Base-by-base conservation (phyloP, 1,284 basidiomycete species). In the Cryptococcus sp. region DNA sequence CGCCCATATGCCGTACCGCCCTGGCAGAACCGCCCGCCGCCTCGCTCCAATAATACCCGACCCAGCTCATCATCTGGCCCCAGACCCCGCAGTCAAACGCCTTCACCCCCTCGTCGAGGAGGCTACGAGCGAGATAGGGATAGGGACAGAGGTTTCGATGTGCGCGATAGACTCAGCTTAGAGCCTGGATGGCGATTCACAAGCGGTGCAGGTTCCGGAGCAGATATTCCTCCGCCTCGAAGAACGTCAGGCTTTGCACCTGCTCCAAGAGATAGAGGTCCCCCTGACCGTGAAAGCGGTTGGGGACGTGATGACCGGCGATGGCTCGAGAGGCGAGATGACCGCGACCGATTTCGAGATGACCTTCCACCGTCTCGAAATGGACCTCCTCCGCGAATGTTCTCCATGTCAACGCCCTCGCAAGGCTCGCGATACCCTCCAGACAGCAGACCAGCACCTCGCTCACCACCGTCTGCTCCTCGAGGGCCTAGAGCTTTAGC, bases 391-490 rank as follows among this genome's bases (percentile, higher is more conserved):
- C 10, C 44, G 11, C 38, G 46, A 29, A 44, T 39, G 19, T 43
- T 10, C 13, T 40, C 46, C 13, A 23, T 25, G 11, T 46, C 52
- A 17, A 19, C 11, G 16, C 25, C 50, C 13, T 39, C 38, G 26
- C 55, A 26, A 11, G n/a, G 4, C 25, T 26, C 52, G 29, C 29
- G 52, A 11, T 60, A 29, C 37, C 60, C 59, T 22, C 43, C 59
- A 20, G 55, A 57, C 11, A 19, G 58, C 19, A 40, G 26, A 29
- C 50, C 48, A 19, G 48, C 51, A 45, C 58, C 52, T 37, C 62
- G 59, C 15, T 63, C 62, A 41, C 62, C 64, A 8, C 62, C 64
- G n/a, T 54, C 54, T 25, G 46, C 49, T 7, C 55, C 60, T 25
- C 54, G 59, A 54, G 54, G 47, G 6, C 57, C 54, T 15, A 34